Percentiles rank a stretch among this genome's conserved stretches.
These are phyloP conservation scores for Cyclostephanos tholiformis DNA, from an alignment of 108 stramenopile species.

Conservation along the genomic window DNA sequence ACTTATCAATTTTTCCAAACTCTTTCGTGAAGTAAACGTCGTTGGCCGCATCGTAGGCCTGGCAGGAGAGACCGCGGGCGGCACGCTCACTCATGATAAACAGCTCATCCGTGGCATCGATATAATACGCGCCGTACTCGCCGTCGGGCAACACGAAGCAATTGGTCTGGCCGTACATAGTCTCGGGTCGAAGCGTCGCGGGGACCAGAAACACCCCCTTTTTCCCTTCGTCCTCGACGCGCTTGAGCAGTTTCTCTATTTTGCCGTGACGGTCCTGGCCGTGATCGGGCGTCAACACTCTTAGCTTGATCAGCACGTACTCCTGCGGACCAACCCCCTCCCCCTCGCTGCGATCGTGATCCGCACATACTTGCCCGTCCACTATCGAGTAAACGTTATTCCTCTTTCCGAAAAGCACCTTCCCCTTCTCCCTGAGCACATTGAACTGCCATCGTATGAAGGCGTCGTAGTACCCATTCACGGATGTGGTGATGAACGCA, in stretches of 20 bases:
- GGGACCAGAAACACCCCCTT: slow-evolving; percentile 91
- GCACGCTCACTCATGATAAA: slow-evolving; percentile 92
- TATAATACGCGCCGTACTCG: slow-evolving; percentile 96
- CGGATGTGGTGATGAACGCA: slow-evolving; percentile 96
- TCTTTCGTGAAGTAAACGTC: slow-evolving; percentile 75
- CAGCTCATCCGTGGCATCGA: slow-evolving; percentile 86
- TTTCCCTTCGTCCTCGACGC: slow-evolving; percentile 40
- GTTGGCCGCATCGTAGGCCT: slow-evolving; percentile 71
- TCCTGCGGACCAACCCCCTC: slow-evolving; percentile 99
- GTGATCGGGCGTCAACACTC: slow-evolving; percentile 87
- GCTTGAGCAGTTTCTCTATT: slow-evolving; percentile 66
- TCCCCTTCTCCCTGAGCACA: slow-evolving; percentile 74
- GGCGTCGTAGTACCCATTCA: slow-evolving; percentile 97
- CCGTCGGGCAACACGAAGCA: slow-evolving; percentile 97
- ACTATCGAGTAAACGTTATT: slow-evolving; percentile 95
- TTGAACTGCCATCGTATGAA: slow-evolving; percentile 98
- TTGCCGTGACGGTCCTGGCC: slow-evolving; percentile 72
- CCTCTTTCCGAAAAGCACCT: slow-evolving; percentile 93
- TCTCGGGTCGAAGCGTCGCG: slow-evolving; percentile 98
- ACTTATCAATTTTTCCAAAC: slow-evolving; percentile 81
- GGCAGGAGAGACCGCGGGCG: slow-evolving; percentile 92
- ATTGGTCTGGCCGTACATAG: slow-evolving; percentile 99
- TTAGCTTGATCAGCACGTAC: slow-evolving; percentile 96
- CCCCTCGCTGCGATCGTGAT: slow-evolving; percentile 96
- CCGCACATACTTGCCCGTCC: slow-evolving; percentile 98